Percentiles rank a stretch among this genome's conserved stretches.
Conservation (phyloP, 257 asterid species). For the Nicotiana undulata region DNA sequence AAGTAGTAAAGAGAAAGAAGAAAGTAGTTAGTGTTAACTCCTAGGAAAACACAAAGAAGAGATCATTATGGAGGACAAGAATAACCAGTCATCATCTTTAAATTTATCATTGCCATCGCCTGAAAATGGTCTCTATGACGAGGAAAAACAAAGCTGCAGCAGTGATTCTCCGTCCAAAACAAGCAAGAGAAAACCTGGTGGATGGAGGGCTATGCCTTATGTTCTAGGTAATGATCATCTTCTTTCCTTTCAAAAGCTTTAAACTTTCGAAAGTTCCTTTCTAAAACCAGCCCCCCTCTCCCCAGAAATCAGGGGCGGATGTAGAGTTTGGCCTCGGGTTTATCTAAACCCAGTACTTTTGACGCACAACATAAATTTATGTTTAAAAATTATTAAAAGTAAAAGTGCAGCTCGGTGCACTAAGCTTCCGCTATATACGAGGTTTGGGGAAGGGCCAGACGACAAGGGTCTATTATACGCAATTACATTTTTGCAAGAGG, state of each 20-base stretch:
- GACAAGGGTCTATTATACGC: too few relatives aligned
- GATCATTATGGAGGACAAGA: slow-evolving; percentile 12
- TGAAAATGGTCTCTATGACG: slow-evolving; percentile 29
- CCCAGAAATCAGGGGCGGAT: too few relatives aligned
- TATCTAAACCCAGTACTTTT: too few relatives aligned
- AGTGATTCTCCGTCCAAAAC: neutral
- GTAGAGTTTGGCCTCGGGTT: too few relatives aligned
- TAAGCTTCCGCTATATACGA: too few relatives aligned
- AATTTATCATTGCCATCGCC: slow-evolving; percentile 9
- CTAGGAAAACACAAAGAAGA: neutral
- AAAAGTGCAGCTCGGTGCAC: too few relatives aligned
- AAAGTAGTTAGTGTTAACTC: neutral
- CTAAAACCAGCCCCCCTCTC: too few relatives aligned
- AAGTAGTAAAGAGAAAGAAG: neutral
- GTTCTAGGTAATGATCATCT: slow-evolving; percentile 36
- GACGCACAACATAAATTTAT: too few relatives aligned
- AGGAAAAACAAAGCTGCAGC: slow-evolving; percentile 14
- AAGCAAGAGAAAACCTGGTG: slow-evolving; percentile 25
- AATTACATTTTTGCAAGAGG: too few relatives aligned
- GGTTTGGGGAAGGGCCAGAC: too few relatives aligned
- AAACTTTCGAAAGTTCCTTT: too few relatives aligned
- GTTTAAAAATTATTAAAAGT: too few relatives aligned
- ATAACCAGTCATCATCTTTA: slow-evolving; percentile 14
- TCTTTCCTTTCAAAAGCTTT: neutral
- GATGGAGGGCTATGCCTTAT: slow-evolving; percentile 70